Base-by-base conservation (phyloP, 2,329 filamentous ascomycete genomes). In the Clonostachys byssicola region DNA sequence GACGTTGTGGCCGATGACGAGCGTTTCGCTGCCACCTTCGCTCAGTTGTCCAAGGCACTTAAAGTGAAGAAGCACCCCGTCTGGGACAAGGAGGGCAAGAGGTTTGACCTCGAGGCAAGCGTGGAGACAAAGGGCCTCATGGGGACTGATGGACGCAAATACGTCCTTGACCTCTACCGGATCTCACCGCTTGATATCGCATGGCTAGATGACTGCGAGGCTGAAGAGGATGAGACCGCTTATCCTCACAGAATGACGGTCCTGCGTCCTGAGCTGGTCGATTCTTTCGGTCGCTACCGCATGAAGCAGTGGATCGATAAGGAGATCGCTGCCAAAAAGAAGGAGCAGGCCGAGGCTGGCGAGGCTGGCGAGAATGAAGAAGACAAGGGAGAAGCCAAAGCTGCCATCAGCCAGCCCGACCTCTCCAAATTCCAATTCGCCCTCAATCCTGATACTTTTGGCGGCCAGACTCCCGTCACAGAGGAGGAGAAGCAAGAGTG, bases 241-340 rank as follows among this genome's bases (percentile, higher is more conserved):
- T 99, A 99, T 62, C 94, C 94, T 42, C 94, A 99, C 67, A 85
- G 90, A 42, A 99, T 99, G 94, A 91, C 94, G 3, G 90, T 96
- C 33, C 75, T 99, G 48, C 83, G 94, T 54, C 84, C 90, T 13
- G 94, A 99, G 68, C 78, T 99, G 33, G 83, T 99, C 17, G 92
- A 97, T 57, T 79, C 85, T 1, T 90, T 92, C 67, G 87, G 87
- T 64, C 86, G 92, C 55, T 75, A 81, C 56, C 95, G 92, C 72
- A 87, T 96, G 77, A 85, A 89, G 52, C 88, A 94, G 60, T 97
- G 90, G 75, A 85, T 96, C 34, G 87, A 88, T 59, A 80, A 78
- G 30, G 88, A 96, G 66, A 68, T 96, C 45, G 81, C 85, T 61
- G 48, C 66, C 70, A 51, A 58, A 70, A 33, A 60, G 61, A 16